These are phyloP conservation scores for Diaporthe caulivora DNA, from an alignment of 2,329 filamentous ascomycete genomes.

Conservation along the genomic window DNA sequence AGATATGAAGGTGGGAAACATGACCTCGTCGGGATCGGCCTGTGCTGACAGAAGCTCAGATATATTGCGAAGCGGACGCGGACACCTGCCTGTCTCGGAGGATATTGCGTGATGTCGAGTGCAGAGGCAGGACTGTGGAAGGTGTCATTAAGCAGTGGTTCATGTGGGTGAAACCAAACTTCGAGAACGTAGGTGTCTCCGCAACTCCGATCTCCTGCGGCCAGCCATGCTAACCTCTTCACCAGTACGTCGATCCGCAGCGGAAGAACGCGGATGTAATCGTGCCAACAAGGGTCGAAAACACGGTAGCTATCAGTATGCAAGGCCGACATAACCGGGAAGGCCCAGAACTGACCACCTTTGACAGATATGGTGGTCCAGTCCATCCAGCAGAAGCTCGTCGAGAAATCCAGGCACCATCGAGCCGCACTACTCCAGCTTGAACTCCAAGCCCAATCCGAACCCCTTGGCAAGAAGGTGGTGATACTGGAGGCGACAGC, in stretches of 20 bases:
- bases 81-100: slow-evolving; percentile 92
- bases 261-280: slow-evolving; percentile 94
- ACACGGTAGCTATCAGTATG: slow-evolving; percentile 87
- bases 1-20: slow-evolving; percentile 79
- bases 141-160: slow-evolving; percentile 99
- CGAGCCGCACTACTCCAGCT: slow-evolving; percentile 82
- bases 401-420: slow-evolving; percentile 87
- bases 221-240: slow-evolving; percentile 38
- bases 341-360: slow-evolving; percentile 4
- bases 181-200: slow-evolving; percentile 71
- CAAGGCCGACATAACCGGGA: background rate
- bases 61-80: slow-evolving; percentile 96
- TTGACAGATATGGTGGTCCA: slow-evolving; percentile 81
- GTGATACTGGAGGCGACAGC: slow-evolving; percentile 80
- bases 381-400: slow-evolving; percentile 88
- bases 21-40: background rate
- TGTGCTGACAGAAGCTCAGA: slow-evolving; percentile 58
- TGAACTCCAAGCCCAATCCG: slow-evolving; percentile 77
- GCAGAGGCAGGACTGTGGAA: slow-evolving; percentile 91
- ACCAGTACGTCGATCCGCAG: slow-evolving; percentile 87
- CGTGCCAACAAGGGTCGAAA: slow-evolving; percentile 93
- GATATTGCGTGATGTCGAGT: slow-evolving; percentile 87
- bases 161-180: slow-evolving; percentile 94
- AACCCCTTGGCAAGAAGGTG: slow-evolving; percentile 81
- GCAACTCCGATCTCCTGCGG: background rate